Conservation (phyloP, 192 early-diverging fungal species). For the Allomyces macrogynus region DNA sequence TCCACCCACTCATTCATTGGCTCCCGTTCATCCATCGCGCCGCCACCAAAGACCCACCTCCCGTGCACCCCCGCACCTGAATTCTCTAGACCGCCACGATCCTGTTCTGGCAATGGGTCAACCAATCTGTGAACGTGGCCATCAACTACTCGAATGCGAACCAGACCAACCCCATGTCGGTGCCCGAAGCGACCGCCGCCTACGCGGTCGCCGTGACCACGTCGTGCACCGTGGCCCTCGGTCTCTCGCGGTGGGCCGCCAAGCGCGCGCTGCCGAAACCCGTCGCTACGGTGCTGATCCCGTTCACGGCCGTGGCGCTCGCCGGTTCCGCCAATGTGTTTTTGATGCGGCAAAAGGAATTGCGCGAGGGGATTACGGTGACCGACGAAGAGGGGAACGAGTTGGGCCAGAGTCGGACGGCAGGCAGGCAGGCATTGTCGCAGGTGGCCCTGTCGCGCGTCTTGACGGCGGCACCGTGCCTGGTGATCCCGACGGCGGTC, state of each 20-base stretch:
- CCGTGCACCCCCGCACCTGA: neutral
- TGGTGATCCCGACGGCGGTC: constrained; percentile 52
- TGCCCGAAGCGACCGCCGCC: constrained; percentile 48
- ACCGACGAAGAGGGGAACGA: constrained; percentile 38
- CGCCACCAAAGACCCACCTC: neutral
- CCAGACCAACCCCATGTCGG: constrained; percentile 53
- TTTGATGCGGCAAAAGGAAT: constrained; percentile 64
- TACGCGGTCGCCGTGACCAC: constrained; percentile 55
- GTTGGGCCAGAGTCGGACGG: constrained; percentile 43
- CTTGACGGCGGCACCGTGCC: constrained; percentile 43
- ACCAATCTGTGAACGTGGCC: constrained; percentile 65
- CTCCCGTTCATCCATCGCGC: neutral
- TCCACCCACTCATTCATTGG: too few species aligned
- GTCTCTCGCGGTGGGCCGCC: constrained; percentile 29
- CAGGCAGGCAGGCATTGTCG: constrained; percentile 40
- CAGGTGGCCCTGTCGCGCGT: constrained; percentile 63
- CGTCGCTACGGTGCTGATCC: constrained; percentile 19
- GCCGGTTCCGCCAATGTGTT: constrained; percentile 68
- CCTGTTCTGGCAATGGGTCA: constrained; percentile 62
- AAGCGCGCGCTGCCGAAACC: constrained; percentile 17
- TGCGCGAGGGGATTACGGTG: constrained; percentile 57
- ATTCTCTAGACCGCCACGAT: constrained; percentile 21
- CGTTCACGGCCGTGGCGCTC: constrained; percentile 56
- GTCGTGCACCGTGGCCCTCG: constrained; percentile 54
- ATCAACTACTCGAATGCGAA: constrained; percentile 71